A percentile compares a stretch with the other conserved stretches of the same genome.
These are phyloP conservation scores for Tetraselmis striata DNA, from an alignment of 139 green algal genomes.

Conservation along the genomic window DNA sequence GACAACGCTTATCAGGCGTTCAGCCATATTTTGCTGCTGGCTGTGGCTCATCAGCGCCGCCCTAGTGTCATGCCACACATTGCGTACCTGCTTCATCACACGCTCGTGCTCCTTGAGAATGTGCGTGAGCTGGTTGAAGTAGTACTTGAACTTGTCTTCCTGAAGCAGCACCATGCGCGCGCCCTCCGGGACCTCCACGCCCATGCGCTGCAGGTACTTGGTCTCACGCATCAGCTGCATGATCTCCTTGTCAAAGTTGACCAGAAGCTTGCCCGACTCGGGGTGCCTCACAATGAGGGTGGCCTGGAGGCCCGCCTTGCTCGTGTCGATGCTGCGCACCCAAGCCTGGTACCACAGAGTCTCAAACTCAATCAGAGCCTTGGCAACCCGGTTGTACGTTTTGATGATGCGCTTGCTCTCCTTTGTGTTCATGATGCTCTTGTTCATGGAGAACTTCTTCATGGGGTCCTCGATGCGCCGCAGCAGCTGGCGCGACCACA, in stretches of 20 bases:
- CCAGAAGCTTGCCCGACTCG: constrained; percentile 54
- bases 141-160: constrained; percentile 76
- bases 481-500: constrained; percentile 87
- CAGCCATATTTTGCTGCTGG: no score
- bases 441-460: constrained; percentile 72
- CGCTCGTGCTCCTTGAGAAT: constrained; percentile 65
- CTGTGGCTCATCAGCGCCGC: no score
- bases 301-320: constrained; percentile 67
- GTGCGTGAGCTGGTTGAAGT: constrained; percentile 76
- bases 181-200: constrained; percentile 69
- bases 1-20: no score
- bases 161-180: constrained; percentile 78
- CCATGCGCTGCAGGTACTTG: constrained; percentile 80
- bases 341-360: constrained; percentile 73
- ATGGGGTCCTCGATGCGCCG: constrained; percentile 87
- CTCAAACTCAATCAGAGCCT: constrained; percentile 90
- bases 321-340: constrained; percentile 42
- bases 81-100: constrained; percentile 30
- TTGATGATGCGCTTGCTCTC: constrained; percentile 81
- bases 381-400: constrained; percentile 84
- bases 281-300: constrained; percentile 82
- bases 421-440: constrained; percentile 76
- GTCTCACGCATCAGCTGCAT: constrained; percentile 83
- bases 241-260: constrained; percentile 89
- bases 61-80: no score